Base-by-base conservation (phyloP, 1,139 yeast species). In the Suhomyces panamericanus region DNA sequence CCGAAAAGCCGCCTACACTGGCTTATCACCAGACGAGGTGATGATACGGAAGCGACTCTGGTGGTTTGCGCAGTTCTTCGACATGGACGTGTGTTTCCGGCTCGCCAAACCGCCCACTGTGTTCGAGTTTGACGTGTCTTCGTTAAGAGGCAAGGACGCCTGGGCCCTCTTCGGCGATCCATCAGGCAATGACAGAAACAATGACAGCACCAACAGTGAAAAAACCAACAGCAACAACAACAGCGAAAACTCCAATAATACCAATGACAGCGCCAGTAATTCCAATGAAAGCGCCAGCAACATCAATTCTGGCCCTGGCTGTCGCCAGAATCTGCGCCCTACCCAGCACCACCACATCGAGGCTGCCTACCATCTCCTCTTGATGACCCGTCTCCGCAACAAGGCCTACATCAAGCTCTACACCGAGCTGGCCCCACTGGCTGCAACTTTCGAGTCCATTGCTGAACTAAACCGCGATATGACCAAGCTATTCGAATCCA, bases 31-130 rank as follows among this genome's bases (percentile, higher is more conserved):
- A 0, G 64, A 58, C 3, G 85, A 80, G 35, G 66, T 66, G 4
- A 50, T 58, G 4, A 59, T 63, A 8, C 64, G 80, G 28, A 63
- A 77, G 33, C 58, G 62, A 10, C 47, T 82, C 2, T 85, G 86
- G 81, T 78, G 84, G 80, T 50, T 65, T 32, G 74, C 85, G 46
- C 81, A 78, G 52, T 60, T 65, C 35, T 57, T 72, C 37, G 91
- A 85, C 56, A 73, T 75, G 50, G 83, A 78, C 33, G 55, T 73
- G 27, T 76, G 85, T 43, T 65, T 79, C 53, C 73, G 80, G 49
- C 59, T 72, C 33, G 89, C 90, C 4, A 76, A 79, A 47, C 81
- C 88, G 1, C 85, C 88, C 0, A 55, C 75, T 20, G 70, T 83
- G 16, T 69, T 74, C 52, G 77, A 70, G 34, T 52, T 57, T 14